Percentiles rank a stretch among this genome's conserved stretches.
Evolutionary conservation across 495 filamentous ascomycete genomes (phyloP).

Genomic region (Collariella sp.): DNA sequence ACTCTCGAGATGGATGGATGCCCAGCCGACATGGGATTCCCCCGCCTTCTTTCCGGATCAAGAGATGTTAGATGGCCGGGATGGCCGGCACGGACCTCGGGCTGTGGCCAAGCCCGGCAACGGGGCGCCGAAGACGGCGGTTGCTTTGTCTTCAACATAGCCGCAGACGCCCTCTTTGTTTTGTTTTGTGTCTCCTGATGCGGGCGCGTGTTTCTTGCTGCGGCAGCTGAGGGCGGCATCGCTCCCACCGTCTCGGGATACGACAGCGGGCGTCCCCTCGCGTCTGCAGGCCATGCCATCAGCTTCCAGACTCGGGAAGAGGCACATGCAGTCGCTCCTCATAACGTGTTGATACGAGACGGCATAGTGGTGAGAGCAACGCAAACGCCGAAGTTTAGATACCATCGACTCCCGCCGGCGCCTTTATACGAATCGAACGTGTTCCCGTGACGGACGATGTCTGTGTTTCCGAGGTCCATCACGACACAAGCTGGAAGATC

Average conservation of each 20-base stretch:
- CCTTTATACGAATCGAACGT: neutral
- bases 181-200: too few relatives aligned
- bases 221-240: neutral
- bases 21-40: too few relatives aligned
- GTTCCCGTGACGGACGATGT: neutral
- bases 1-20: too few relatives aligned
- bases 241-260: conserved; percentile 1
- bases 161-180: too few relatives aligned
- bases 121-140: too few relatives aligned
- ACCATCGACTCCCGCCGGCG: neutral
- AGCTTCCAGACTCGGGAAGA: neutral
- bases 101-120: too few relatives aligned
- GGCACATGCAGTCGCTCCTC: neutral
- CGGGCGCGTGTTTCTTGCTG: neutral
- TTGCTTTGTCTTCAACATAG: too few relatives aligned
- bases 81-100: too few relatives aligned
- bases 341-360: neutral
- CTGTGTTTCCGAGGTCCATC: neutral
- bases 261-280: neutral
- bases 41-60: too few relatives aligned
- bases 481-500: neutral
- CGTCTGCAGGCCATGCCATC: neutral
- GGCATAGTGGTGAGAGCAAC: neutral
- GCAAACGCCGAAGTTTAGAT: too few relatives aligned
- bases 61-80: too few relatives aligned